Percentiles rank a stretch among this genome's conserved stretches.
phyloP scores from a whole-genome alignment of 345 rosid genomes.

The Ricinus communis region DNA sequence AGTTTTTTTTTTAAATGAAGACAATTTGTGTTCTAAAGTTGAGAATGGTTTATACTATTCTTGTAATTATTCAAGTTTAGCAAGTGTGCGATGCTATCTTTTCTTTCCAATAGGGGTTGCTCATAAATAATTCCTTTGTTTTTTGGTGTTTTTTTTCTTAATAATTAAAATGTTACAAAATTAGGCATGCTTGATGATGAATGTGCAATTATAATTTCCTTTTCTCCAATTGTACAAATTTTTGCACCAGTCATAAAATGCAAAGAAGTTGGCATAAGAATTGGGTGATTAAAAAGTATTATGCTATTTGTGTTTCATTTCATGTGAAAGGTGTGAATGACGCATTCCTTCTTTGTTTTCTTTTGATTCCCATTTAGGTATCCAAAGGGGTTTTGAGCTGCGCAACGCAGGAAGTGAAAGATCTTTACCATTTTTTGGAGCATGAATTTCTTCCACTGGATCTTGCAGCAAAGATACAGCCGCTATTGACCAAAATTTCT shows the following conservation, averaged over 20 bases:
- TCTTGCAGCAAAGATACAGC: conserved; percentile 76
- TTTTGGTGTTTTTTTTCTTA: too few species aligned
- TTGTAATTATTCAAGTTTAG: not conserved
- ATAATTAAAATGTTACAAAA: too few species aligned
- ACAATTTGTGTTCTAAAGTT: not conserved
- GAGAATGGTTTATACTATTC: not conserved
- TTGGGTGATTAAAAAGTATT: not conserved
- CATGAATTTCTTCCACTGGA: conserved; percentile 85
- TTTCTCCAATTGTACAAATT: too few species aligned
- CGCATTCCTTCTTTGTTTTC: not conserved
- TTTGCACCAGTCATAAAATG: too few species aligned
- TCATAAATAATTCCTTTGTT: not conserved
- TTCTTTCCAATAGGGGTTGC: not conserved
- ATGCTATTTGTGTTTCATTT: not conserved
- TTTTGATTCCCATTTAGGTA: conserved; percentile 45
- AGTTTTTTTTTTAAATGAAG: too few species aligned
- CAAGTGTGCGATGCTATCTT: too few species aligned
- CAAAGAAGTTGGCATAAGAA: too few species aligned
- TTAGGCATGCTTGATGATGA: too few species aligned
- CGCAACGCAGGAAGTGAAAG: conserved; percentile 96
- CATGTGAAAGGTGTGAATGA: not conserved
- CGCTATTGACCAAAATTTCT: conserved; percentile 68
- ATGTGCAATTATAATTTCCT: too few species aligned
- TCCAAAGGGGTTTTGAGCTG: conserved; percentile 89
- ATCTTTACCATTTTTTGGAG: conserved; percentile 85